phyloP scores from a whole-genome alignment of 2,329 filamentous ascomycete species.

The Aspergillus sojae region DNA sequence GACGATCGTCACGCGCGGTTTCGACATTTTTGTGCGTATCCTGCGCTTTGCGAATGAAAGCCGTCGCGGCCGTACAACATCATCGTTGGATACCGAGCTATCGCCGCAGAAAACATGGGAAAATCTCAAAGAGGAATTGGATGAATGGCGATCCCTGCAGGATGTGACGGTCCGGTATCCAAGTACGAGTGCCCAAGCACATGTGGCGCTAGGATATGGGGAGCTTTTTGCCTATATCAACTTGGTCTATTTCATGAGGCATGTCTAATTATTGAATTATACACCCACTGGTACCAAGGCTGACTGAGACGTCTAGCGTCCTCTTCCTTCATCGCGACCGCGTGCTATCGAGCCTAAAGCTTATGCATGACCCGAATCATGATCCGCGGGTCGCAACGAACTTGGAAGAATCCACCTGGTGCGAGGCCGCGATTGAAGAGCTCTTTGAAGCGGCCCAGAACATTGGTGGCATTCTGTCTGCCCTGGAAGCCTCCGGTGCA shows the following conservation, averaged over 20 bases:
- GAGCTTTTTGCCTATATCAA: constrained; percentile 44
- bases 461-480: constrained; percentile 34
- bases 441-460: constrained; percentile 38
- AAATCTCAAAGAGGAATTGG: constrained; percentile 34
- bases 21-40: constrained; percentile 42
- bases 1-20: constrained; percentile 39
- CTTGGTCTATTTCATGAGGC: constrained; percentile 42
- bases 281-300: accelerated
- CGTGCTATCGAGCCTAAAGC: constrained; percentile 36
- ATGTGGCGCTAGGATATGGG: constrained; percentile 39
- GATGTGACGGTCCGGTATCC: constrained; percentile 38
- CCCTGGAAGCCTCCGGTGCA: constrained; percentile 33
- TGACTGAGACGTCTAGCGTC: constrained; percentile 22
- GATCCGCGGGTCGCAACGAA: constrained; percentile 18
- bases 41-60: constrained; percentile 41
- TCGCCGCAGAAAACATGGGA: constrained; percentile 32
- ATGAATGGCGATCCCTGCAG: constrained; percentile 39
- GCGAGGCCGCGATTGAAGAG: constrained; percentile 29
- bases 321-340: constrained; percentile 39
- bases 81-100: constrained; percentile 11
- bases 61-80: constrained; percentile 30
- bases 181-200: constrained; percentile 36
- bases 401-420: constrained; percentile 11
- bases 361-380: constrained; percentile 25
- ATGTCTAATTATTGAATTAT: not conserved